phyloP scores from a whole-genome alignment of 495 filamentous ascomycete species.

The Cercophora newfieldiana region DNA sequence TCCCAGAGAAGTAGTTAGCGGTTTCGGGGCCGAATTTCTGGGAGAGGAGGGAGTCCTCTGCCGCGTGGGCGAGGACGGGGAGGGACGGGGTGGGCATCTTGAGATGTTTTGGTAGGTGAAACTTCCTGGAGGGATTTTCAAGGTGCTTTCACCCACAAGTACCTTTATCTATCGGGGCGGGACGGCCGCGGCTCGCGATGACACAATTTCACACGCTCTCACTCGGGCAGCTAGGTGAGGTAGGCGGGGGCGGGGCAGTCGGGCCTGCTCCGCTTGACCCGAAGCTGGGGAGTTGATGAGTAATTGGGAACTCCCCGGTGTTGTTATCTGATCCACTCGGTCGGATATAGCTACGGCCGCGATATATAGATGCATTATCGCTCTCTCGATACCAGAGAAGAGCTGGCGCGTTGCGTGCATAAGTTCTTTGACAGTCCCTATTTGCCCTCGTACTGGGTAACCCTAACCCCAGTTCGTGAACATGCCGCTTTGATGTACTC shows the following conservation, averaged over 20 bases:
- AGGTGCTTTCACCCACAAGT: not conserved
- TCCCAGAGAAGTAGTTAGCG: constrained; percentile 92
- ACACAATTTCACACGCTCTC: not conserved
- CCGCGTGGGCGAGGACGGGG: constrained; percentile 53
- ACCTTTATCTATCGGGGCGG: not conserved
- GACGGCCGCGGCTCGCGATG: not conserved
- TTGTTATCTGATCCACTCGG: not conserved
- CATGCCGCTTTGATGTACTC: too few relatives aligned
- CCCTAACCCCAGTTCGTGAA: too few relatives aligned
- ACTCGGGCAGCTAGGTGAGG: not conserved
- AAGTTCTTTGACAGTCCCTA: too few relatives aligned
- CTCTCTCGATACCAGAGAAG: too few relatives aligned
- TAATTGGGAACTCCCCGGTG: constrained; percentile 1
- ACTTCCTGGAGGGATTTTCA: too few relatives aligned
- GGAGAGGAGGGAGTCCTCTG: constrained; percentile 77
- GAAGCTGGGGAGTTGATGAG: constrained; percentile 10
- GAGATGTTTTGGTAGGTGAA: not conserved
- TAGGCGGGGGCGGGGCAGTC: constrained; percentile 10
- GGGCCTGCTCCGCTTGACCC: constrained; percentile 1
- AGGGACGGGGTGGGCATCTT: constrained; percentile 43
- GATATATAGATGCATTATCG: too few relatives aligned
- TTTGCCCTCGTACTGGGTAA: too few relatives aligned
- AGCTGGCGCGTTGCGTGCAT: too few relatives aligned
- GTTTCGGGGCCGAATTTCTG: constrained; percentile 88
- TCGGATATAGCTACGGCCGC: not conserved